Base-by-base conservation (phyloP, 768 basidiomycete species). In the Rhodotorula babjevae region DNA sequence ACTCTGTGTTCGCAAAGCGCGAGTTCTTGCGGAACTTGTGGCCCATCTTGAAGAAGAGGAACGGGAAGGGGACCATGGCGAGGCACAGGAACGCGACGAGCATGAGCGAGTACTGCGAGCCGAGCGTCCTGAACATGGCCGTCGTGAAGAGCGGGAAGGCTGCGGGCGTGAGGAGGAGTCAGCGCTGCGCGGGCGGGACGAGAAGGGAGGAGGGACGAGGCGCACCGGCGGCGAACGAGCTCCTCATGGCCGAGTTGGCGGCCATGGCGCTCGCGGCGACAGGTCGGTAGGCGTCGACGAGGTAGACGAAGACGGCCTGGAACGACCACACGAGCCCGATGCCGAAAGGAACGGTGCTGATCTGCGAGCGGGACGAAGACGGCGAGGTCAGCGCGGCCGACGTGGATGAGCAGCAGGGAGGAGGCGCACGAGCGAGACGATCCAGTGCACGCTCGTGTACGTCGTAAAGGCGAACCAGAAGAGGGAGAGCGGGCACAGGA, bases 221-320 rank as follows among this genome's bases (percentile, higher is more conserved):
- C n/a, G 27, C 21, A 64, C 74, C 83, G 3, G 82, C 83, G 0
- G 85, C 86, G 69, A 87, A 86, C 0, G 80, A 76, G 19, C 80
- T 83, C 2, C 87, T 79, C 69, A 85, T 70, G 60, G 85, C 85
- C 3, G 81, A 80, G 78, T 93, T 93, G 81, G 87, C 85, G 0
- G 89, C 86, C 78, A 88, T 84, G 0, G 90, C 88, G 56, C 86
- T 87, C 3, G 86, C 84, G 0, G 86, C 85, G 50, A 85, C 81
- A 3, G 85, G 84, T 21, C 85, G 82, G 75, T n/a, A 85, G 85
- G 85, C 83, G 29, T 83, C 82, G 29, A 86, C 85, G 61, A 86
- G 82, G 77, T 84, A 81, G 1, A 87, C 87, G 81, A 89, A 92
- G 55, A 87, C 86, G 23, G 49, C 52, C 7, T 61, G 56, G 65